These are phyloP conservation scores for thale cress (Arabidopsis thaliana) DNA, from an alignment of 345 rosid species.

Conservation along the genomic window DNA sequence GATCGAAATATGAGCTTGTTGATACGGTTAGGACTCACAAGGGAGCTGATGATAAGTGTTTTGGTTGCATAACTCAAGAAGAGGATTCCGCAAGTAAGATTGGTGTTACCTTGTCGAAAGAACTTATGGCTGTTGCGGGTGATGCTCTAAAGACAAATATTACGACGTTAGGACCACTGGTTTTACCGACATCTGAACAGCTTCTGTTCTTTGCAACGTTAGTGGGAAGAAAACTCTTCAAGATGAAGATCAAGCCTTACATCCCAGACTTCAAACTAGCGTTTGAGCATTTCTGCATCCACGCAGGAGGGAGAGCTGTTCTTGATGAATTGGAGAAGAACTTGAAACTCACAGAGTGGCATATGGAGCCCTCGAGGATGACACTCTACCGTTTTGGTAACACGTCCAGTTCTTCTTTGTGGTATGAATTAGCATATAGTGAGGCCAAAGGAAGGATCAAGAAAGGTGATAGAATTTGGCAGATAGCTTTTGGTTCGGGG, in stretches of 20 bases:
- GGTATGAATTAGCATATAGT: constrained; percentile 67
- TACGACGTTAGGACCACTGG: constrained; percentile 61
- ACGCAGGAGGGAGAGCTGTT: constrained; percentile 66
- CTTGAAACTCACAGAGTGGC: constrained; percentile 59
- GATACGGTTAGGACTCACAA: constrained; percentile 62
- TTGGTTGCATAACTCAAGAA: constrained; percentile 60
- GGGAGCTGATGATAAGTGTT: constrained; percentile 64
- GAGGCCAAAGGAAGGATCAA: constrained; percentile 68
- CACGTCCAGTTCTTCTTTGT: constrained; percentile 61
- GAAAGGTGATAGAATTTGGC: constrained; percentile 64
- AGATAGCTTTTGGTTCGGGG: constrained; percentile 68
- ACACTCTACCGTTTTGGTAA: constrained; percentile 64
- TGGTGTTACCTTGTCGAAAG: constrained; percentile 60
- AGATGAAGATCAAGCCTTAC: constrained; percentile 64
- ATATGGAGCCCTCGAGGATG: constrained; percentile 69
- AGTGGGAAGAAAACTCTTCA: constrained; percentile 54
- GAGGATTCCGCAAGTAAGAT: constrained; percentile 55
- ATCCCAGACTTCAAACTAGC: constrained; percentile 73
- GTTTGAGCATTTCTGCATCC: constrained; percentile 66
- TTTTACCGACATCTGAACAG: constrained; percentile 65
- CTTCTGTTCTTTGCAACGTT: constrained; percentile 58
- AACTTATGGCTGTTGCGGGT: constrained; percentile 66
- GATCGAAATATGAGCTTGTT: constrained; percentile 60
- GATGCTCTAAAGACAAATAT: constrained; percentile 70
- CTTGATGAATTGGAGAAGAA: constrained; percentile 71